Base-by-base conservation (phyloP, 1,139 yeast species). In the Kurtzmaniella natalensis region DNA sequence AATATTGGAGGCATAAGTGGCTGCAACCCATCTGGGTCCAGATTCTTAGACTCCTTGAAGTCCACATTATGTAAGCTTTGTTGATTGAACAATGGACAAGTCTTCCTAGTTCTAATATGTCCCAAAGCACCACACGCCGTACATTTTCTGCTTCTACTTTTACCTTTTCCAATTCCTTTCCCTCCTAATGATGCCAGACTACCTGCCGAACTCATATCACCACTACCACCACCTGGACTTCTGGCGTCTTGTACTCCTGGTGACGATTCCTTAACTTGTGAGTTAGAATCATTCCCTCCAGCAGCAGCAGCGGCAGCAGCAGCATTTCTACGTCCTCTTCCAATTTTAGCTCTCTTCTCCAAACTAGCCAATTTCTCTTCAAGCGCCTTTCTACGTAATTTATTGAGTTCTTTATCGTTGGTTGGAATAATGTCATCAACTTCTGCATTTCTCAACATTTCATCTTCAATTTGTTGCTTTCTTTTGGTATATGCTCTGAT, bases 91-190 rank as follows among this genome's bases (percentile, higher is more conserved):
- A 88, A 70, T n/a, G 97, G 97, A 59, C 97, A 89, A 1, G 86
- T 64, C 53, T 82, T 82, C 56, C 87, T 88, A 7, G 97, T 89
- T 51, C 94, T 72, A 43, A 89, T 92, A 56, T 92, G 98, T 0
- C 97, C 98, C 47, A 84, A 73, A 3, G 92, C 94, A 18, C 97
- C 97, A 70, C 97, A 92, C 2, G 94, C 83, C 4, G 94, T 88
- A 62, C 97, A 92, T 50, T 87, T 75, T 53, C 97, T 70, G 6
- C 85, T 81, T 2, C 85, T 85, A 37, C 88, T 78, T 52, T 85
- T 86, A 7, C 83, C 84, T 50, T 81, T 81, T 11, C 87, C 85
- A 33, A 76, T 74, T 26, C 83, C 85, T 44, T 75, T 77, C 10
- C 81, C 82, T 24, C 76, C 73, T 32, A 72, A 55, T 3, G 72